Evolutionary conservation across 2,329 filamentous ascomycete species (phyloP).

Genomic region (Pseudogymnoascus pannorum): DNA sequence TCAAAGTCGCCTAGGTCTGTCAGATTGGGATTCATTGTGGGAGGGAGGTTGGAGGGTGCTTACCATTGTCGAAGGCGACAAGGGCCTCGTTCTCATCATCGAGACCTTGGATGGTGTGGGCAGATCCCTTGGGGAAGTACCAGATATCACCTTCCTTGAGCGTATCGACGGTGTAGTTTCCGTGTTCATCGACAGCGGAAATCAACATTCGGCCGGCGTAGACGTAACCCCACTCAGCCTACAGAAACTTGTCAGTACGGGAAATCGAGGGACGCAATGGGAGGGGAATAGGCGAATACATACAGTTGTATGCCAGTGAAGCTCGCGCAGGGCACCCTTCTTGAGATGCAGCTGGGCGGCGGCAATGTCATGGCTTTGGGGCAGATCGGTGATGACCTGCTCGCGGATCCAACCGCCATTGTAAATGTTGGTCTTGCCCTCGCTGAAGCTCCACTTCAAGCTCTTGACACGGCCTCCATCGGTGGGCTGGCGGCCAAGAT

Average conservation of each 20-base stretch:
- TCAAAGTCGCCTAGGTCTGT: constrained; percentile 46
- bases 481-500: constrained; percentile 53
- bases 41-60: neutral
- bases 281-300: constrained; percentile 20
- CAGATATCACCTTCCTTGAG: constrained; percentile 57
- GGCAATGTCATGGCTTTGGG: constrained; percentile 57
- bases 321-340: constrained; percentile 57
- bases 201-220: constrained; percentile 50
- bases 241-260: neutral
- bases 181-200: constrained; percentile 56
- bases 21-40: neutral
- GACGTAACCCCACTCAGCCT: constrained; percentile 62
- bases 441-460: constrained; percentile 63
- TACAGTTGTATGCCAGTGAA: constrained; percentile 63
- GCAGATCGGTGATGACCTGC: constrained; percentile 60
- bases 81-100: constrained; percentile 62
- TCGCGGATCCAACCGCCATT: constrained; percentile 60
- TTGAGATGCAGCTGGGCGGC: constrained; percentile 61
- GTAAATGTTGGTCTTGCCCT: constrained; percentile 55
- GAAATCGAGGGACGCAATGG: neutral
- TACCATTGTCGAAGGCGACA: constrained; percentile 56
- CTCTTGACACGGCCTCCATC: constrained; percentile 59
- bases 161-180: constrained; percentile 46
- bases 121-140: constrained; percentile 61
- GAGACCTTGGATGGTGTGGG: constrained; percentile 57